Conservation (phyloP, 2,329 filamentous ascomycete genomes). For the Pyrenophora tritici-repentis region DNA sequence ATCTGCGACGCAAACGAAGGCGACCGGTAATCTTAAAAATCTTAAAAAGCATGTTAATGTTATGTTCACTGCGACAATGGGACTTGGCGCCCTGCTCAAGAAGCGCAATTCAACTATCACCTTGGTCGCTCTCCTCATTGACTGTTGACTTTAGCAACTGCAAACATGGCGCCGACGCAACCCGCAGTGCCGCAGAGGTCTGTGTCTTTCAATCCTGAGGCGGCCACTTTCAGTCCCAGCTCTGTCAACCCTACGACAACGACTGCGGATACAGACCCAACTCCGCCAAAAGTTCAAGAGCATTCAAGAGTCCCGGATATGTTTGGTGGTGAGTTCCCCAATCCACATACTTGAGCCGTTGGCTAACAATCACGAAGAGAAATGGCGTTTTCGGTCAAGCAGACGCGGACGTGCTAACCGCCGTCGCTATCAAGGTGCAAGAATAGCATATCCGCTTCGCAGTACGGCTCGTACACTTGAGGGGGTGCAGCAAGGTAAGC, state of each 20-base stretch:
- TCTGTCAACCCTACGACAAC: not conserved
- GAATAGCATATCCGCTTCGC: not conserved
- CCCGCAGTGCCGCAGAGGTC: not conserved
- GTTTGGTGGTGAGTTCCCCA: not conserved
- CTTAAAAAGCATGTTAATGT: constrained; percentile 5
- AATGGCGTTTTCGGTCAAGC: constrained; percentile 8
- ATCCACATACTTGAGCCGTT: not conserved
- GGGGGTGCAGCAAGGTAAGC: constrained; percentile 3
- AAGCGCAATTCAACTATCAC: not conserved
- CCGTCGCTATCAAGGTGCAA: not conserved
- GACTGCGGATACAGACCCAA: not conserved
- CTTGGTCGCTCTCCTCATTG: not conserved
- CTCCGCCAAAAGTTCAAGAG: not conserved
- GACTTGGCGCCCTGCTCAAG: not conserved
- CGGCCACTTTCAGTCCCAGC: constrained; percentile 15
- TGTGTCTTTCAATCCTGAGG: constrained; percentile 22
- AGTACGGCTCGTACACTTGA: not conserved
- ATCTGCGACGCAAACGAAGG: not conserved
- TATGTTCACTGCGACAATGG: constrained; percentile 7
- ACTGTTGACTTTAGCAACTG: not conserved
- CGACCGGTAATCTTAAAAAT: constrained; percentile 2
- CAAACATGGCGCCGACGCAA: constrained; percentile 1
- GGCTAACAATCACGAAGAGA: constrained; percentile 6
- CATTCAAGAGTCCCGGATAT: not conserved
- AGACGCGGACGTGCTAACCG: constrained; percentile 5